Percentiles rank a stretch among this genome's conserved stretches.
phyloP scores from a whole-genome alignment of 2,329 filamentous ascomycete genomes.

The Talaromyces sp. region DNA sequence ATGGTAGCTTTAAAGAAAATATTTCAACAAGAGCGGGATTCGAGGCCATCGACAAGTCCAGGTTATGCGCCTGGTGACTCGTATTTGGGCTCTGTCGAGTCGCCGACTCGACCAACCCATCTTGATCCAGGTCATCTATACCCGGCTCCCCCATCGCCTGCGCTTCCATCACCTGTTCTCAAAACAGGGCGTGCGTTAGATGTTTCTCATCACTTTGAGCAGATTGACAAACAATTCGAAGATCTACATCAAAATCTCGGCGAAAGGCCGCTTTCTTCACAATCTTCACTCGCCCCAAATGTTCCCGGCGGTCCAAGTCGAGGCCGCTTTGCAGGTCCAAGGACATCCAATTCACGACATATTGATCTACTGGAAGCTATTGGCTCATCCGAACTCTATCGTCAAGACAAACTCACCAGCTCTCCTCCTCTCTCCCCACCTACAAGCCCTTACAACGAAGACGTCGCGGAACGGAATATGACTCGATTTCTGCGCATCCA shows the following conservation, averaged over 20 bases:
- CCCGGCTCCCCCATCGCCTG: constrained; percentile 12
- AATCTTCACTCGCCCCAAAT: constrained; percentile 28
- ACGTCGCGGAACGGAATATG: constrained; percentile 49
- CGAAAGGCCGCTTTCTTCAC: constrained; percentile 31
- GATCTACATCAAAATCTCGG: constrained; percentile 39
- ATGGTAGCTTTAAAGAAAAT: constrained; percentile 41
- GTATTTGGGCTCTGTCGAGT: constrained; percentile 11
- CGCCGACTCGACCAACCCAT: constrained; percentile 13
- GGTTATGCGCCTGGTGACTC: constrained; percentile 11
- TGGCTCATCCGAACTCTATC: constrained; percentile 34
- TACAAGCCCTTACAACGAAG: constrained; percentile 44
- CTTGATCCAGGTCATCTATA: constrained; percentile 7
- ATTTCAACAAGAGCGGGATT: constrained; percentile 33
- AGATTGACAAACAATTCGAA: constrained; percentile 44
- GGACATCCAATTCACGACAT: constrained; percentile 33
- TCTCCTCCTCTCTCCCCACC: constrained; percentile 31
- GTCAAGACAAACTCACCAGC: constrained; percentile 28
- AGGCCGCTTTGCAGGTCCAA: constrained; percentile 23
- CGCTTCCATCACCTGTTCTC: constrained; percentile 15
- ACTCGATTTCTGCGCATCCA: constrained; percentile 34
- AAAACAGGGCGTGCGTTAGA: constrained; percentile 25
- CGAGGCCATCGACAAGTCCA: constrained; percentile 17
- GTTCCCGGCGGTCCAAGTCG: constrained; percentile 9
- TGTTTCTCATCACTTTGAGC: constrained; percentile 37
- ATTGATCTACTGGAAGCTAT: constrained; percentile 46